Base-by-base conservation (phyloP, 345 rosid species). In the Trapa incisa region DNA sequence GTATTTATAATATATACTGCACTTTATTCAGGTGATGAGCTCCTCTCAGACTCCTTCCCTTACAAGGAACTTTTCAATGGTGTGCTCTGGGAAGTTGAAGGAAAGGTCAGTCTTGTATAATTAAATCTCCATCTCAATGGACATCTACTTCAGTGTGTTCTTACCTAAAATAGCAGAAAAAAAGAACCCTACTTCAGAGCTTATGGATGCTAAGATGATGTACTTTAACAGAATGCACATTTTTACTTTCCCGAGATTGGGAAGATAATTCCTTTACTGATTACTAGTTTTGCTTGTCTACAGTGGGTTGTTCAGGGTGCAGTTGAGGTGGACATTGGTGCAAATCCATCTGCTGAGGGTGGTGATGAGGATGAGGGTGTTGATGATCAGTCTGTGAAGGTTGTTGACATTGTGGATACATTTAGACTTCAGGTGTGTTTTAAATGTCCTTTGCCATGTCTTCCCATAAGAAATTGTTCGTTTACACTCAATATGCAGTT, bases 331-430 rank as follows among this genome's bases (percentile, higher is more conserved):
- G 61, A 95, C 80, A 95, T 85, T 58, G 99, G 99, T 72, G 99
- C 99, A 57, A 95, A 95, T 74, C 98, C 98, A 42, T 95, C 98
- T 22, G 96, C 99, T 29, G 99, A 91, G 68, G 98, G 89, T 62
- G 91, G 17, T 3, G 90, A 67, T 7, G 97, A 80, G 0, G 99
- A 87, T 12, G 99, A 95, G 69, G 87, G 92, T 75, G 98, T 89
- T 71, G 98, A 95, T 82, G 98, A 95, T 75, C 80, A 83, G 68
- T 65, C 75, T 45, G 79, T 66, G 43, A 95, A 91, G 85, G 97
- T 91, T 58, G 96, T 95, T n/a, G 97, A 95, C 85, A 89, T 95
- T 45, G 96, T 89, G 0, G 96, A 91, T 85, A 95, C 97, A 58
- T 95, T 95, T 70, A 89, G 99, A 80, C 99, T 95, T 37, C 99